Evolutionary conservation across 768 basidiomycete species (phyloP).

Genomic region (Pleurotus platypus): DNA sequence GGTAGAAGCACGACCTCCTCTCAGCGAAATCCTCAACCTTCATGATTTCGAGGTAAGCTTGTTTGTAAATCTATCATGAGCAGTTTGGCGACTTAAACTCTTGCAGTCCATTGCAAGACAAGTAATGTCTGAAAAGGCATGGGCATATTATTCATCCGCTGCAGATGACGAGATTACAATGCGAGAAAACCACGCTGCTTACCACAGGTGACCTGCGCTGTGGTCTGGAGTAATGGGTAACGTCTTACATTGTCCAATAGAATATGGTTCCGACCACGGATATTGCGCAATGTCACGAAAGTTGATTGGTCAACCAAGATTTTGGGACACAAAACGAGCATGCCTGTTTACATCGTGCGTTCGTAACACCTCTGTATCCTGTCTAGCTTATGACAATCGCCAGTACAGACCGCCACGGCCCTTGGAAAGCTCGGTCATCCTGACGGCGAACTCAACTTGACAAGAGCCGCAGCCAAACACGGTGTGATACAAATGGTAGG

Average conservation of each 20-base stretch:
- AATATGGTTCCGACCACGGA: conserved; percentile 88
- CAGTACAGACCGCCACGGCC: conserved; percentile 65
- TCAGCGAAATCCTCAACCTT: conserved; percentile 80
- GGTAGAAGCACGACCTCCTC: conserved; percentile 59
- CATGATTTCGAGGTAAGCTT: conserved; percentile 86
- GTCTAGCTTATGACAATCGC: neutral
- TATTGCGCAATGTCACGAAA: conserved; percentile 78
- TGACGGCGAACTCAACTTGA: conserved; percentile 90
- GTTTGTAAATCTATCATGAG: too few species aligned
- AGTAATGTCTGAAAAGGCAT: conserved; percentile 83
- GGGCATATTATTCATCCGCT: conserved; percentile 97
- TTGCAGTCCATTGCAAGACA: conserved; percentile 73
- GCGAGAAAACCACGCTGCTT: conserved; percentile 88
- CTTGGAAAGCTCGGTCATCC: conserved; percentile 95
- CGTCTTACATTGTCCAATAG: conserved; percentile 22
- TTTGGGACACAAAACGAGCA: conserved; percentile 66
- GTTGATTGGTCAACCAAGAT: conserved; percentile 88
- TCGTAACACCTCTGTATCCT: neutral
- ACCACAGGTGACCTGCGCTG: conserved; percentile 59
- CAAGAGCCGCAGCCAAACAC: conserved; percentile 83
- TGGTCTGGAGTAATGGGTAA: neutral
- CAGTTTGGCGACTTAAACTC: neutral
- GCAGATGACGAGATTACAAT: conserved; percentile 92
- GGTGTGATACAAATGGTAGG: conserved; percentile 48
- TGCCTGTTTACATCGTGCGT: conserved; percentile 80